Evolutionary conservation across 805 yeast species (phyloP), one percentile per base, ranked within the genome.

Genomic region (Myxozyma geophila): DNA sequence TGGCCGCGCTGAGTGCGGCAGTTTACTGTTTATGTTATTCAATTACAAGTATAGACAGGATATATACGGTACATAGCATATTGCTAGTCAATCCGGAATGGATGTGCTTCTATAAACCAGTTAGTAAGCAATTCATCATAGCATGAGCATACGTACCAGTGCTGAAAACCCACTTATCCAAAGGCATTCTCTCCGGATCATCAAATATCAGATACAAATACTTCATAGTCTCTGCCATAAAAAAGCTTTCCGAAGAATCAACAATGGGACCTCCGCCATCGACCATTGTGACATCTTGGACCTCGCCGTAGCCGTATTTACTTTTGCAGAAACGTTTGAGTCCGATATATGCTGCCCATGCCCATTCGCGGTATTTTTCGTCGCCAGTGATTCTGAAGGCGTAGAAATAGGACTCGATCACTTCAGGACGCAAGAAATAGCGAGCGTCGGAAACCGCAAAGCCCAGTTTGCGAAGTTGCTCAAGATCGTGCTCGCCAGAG

Each of bases 161-260:
- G 15, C 59, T 82, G 58, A 78, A 77, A 1, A 83, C 79, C 74
- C 78, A 82, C 39, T 82, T 82, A 67, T 82, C 83, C 49, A 80
- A 74, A 72, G 19, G 74, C 71, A 40, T 73, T 64, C 35, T 70
- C 67, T 58, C 57, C 13, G 69, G 68, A 48, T 79, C 82, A 54
- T 78, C 80, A 64, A 81, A 82, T 50, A 82, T 72, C 54, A 82
- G 70, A 67, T 78, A 82, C 62, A 79, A 79, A 68, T 82, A 83
- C 69, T 84, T 84, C 70, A 84, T 72, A 36, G 85, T 83, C 70
- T 82, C 84, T 35, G 84, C 79, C 71, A 81, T 76, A 80, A 85
- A 84, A 69, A 78, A 80, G 50, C 83, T 80, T 58, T 83, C 85
- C 33, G 79, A 61, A 2, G 71, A 67, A 58, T 80, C 79, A 3